Conservation (phyloP, 306 rosid genomes). For the Sphenostylis stenocarpa region DNA sequence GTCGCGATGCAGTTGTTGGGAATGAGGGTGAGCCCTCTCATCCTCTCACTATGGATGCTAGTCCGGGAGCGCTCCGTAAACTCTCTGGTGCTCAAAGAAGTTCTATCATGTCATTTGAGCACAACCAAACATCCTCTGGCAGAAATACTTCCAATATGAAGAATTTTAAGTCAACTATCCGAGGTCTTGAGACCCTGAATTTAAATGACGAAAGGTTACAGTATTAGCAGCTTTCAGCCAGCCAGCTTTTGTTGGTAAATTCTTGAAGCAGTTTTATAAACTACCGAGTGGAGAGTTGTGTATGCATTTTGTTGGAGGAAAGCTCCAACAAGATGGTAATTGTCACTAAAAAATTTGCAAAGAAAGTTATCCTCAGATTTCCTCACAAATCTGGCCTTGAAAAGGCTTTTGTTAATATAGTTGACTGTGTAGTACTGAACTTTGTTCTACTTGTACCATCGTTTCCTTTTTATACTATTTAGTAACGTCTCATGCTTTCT, state of each 20-base stretch:
- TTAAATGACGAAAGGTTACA: slow-evolving; percentile 84
- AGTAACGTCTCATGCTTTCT: neutral
- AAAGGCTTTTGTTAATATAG: slow-evolving; percentile 51
- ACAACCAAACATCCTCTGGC: slow-evolving; percentile 56
- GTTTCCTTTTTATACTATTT: slow-evolving; percentile 20
- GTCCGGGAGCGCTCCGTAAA: slow-evolving; percentile 60
- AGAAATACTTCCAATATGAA: slow-evolving; percentile 59
- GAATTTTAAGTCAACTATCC: slow-evolving; percentile 75
- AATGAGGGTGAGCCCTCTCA: slow-evolving; percentile 64
- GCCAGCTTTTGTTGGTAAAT: slow-evolving; percentile 49
- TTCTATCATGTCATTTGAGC: slow-evolving; percentile 62
- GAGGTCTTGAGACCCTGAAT: slow-evolving; percentile 81
- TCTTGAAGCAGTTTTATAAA: slow-evolving; percentile 24
- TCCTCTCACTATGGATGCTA: slow-evolving; percentile 45
- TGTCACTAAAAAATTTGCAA: slow-evolving; percentile 38
- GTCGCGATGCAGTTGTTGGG: slow-evolving; percentile 60
- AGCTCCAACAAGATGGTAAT: slow-evolving; percentile 51
- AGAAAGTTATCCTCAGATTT: slow-evolving; percentile 41
- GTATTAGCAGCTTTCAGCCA: slow-evolving; percentile 51
- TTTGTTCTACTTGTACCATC: slow-evolving; percentile 37
- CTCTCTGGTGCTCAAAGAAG: slow-evolving; percentile 59
- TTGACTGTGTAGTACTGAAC: slow-evolving; percentile 31
- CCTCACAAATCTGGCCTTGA: slow-evolving; percentile 39
- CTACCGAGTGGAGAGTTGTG: slow-evolving; percentile 39
- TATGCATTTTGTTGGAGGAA: slow-evolving; percentile 37